phyloP scores from a whole-genome alignment of 352 stramenopile species.

The Globisporangium irregulare region DNA sequence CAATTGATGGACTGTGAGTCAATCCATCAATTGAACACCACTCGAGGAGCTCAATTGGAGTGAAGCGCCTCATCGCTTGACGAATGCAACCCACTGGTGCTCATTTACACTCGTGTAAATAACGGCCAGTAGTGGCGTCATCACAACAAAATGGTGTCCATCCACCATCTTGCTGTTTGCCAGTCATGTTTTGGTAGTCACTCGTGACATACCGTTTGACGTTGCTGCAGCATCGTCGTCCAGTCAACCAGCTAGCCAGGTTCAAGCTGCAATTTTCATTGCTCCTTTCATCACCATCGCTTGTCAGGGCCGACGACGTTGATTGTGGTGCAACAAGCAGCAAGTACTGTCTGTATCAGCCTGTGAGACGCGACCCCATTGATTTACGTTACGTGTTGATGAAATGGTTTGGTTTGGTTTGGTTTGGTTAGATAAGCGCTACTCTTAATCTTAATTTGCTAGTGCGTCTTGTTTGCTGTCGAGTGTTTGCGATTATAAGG shows the following conservation, averaged over 20 bases:
- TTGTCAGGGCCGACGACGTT: neutral
- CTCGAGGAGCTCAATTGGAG: neutral
- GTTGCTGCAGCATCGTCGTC: neutral
- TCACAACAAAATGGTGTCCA: neutral
- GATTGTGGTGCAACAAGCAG: neutral
- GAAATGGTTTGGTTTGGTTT: neutral
- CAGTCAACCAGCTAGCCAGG: neutral
- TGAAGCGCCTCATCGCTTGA: neutral
- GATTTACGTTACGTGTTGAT: neutral
- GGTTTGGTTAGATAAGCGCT: neutral
- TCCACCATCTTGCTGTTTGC: neutral
- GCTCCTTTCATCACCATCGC: no score
- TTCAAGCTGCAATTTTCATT: neutral
- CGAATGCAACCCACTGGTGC: no score
- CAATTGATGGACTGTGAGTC: neutral
- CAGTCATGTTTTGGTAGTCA: neutral
- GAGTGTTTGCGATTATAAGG: conserved; percentile 6
- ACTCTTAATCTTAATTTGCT: neutral
- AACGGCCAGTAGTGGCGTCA: neutral
- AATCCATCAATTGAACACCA: neutral
- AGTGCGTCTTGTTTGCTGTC: neutral
- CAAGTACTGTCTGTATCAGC: neutral
- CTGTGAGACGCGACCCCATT: neutral
- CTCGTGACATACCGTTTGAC: neutral
- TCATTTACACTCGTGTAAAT: neutral